Percentiles rank a stretch among this genome's conserved stretches.
Conservation (phyloP, 129 eudicot species). For the Flaveria sonorensis region DNA sequence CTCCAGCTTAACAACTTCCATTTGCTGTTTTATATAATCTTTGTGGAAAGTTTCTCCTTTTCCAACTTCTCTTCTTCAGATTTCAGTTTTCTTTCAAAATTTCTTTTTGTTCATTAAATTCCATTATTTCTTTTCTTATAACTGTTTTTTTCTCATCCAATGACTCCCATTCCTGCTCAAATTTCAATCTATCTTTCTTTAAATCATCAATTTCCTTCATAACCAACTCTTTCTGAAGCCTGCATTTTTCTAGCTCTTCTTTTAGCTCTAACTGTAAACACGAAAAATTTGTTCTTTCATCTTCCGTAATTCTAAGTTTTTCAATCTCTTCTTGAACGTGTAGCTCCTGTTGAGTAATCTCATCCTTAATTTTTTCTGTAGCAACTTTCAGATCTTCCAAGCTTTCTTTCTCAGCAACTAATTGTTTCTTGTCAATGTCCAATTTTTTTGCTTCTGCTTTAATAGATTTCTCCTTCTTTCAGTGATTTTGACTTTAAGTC, state of each 20-base stretch:
- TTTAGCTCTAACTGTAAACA: constrained; percentile 56
- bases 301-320: constrained; percentile 50
- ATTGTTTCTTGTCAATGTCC: constrained; percentile 49
- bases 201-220: constrained; percentile 68
- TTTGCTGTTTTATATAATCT: constrained; percentile 41
- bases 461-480: constrained; percentile 59
- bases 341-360: constrained; percentile 46
- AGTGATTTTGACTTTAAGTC: constrained; percentile 50
- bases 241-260: constrained; percentile 66
- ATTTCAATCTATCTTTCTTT: constrained; percentile 63
- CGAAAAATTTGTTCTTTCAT: constrained; percentile 52
- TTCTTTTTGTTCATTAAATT: constrained; percentile 51
- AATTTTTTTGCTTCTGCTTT: constrained; percentile 53
- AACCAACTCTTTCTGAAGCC: constrained; percentile 47
- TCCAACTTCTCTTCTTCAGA: constrained; percentile 56
- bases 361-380: constrained; percentile 47
- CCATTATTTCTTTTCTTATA: constrained; percentile 44
- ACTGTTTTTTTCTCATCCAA: constrained; percentile 69
- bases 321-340: constrained; percentile 55
- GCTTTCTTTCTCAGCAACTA: constrained; percentile 52
- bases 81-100: constrained; percentile 47
- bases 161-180: constrained; percentile 88
- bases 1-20: constrained; percentile 58
- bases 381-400: constrained; percentile 43
- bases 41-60: constrained; percentile 51